Evolutionary conservation across 495 filamentous ascomycete species (phyloP).

Genomic region (Lasiosphaeria ovina): DNA sequence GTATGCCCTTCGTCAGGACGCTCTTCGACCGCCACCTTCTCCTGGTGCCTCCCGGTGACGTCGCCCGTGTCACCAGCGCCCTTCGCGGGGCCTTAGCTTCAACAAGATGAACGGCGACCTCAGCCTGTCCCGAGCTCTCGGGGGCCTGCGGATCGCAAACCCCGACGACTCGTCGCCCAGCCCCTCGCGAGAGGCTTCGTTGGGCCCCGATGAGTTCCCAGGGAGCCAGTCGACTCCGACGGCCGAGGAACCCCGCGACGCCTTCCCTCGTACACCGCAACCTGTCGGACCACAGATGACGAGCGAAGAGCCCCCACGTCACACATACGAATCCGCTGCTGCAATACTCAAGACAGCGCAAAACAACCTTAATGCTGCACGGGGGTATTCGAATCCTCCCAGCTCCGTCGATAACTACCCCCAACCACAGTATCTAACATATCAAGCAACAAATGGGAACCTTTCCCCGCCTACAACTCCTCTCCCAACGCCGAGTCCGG

Average conservation of each 20-base stretch:
- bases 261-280: constrained; percentile 6
- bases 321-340: constrained; percentile 38
- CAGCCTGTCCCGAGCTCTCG: constrained; percentile 87
- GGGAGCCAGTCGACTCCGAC: constrained; percentile 6
- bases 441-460: constrained; percentile 27
- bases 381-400: constrained; percentile 34
- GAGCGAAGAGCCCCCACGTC: constrained; percentile 31
- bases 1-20: constrained; percentile 10
- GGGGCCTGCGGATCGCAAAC: constrained; percentile 95
- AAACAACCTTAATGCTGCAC: constrained; percentile 29
- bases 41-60: constrained; percentile 14
- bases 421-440: constrained; percentile 40
- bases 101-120: constrained; percentile 81
- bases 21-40: constrained; percentile 5
- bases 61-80: constrained; percentile 4
- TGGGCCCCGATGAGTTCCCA: constrained; percentile 27
- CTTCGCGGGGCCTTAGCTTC: constrained; percentile 3
- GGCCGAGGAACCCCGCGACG: constrained; percentile 6
- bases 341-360: constrained; percentile 35
- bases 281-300: constrained; percentile 18
- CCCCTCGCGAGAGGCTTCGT: constrained; percentile 45
- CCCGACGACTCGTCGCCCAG: constrained; percentile 77
- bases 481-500: constrained; percentile 9
- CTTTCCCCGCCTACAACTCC: constrained; percentile 10
- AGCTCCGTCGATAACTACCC: constrained; percentile 45